Conservation (phyloP, 768 basidiomycete genomes). For the Rhodotorula diobovata region DNA sequence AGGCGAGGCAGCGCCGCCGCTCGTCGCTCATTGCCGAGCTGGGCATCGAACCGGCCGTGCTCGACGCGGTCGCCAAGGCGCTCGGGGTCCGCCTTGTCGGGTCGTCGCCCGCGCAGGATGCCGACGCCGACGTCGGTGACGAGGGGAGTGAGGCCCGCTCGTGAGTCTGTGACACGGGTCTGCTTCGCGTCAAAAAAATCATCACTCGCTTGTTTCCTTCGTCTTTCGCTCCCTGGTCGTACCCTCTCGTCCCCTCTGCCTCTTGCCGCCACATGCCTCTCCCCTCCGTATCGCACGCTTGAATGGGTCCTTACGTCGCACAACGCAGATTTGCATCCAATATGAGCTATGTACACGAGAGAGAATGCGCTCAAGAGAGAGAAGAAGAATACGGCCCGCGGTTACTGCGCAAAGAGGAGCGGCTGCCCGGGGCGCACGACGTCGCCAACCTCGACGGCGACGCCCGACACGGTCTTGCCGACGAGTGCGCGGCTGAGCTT, state of each 20-base stretch:
- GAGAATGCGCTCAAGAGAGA: too few relatives aligned
- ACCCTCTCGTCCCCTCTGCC: too few relatives aligned
- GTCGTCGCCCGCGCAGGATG: background rate
- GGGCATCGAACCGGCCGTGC: slow-evolving; percentile 11
- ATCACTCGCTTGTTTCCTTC: too few relatives aligned
- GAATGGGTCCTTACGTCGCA: too few relatives aligned
- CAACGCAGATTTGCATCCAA: background rate
- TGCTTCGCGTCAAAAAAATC: too few relatives aligned
- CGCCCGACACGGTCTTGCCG: slow-evolving; percentile 51
- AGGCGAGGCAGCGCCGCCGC: slow-evolving; percentile 13
- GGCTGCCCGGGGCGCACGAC: slow-evolving; percentile 54
- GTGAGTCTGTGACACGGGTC: background rate
- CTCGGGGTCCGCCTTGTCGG: slow-evolving; percentile 15
- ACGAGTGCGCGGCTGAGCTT: slow-evolving; percentile 53
- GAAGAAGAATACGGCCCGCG: too few relatives aligned
- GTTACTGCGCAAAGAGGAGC: slow-evolving; percentile 45
- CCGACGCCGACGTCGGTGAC: background rate
- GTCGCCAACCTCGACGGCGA: slow-evolving; percentile 53
- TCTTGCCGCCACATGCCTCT: too few relatives aligned
- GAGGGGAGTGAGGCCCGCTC: background rate
- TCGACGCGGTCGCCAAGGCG: slow-evolving; percentile 13
- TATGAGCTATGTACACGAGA: too few relatives aligned
- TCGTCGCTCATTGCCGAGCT: slow-evolving; percentile 12
- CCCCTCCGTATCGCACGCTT: too few relatives aligned
- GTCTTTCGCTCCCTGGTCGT: too few relatives aligned